A percentile compares a stretch with the other conserved stretches of the same genome.
Conservation (phyloP, 345 rosid genomes). For the Heritiera fomes region DNA sequence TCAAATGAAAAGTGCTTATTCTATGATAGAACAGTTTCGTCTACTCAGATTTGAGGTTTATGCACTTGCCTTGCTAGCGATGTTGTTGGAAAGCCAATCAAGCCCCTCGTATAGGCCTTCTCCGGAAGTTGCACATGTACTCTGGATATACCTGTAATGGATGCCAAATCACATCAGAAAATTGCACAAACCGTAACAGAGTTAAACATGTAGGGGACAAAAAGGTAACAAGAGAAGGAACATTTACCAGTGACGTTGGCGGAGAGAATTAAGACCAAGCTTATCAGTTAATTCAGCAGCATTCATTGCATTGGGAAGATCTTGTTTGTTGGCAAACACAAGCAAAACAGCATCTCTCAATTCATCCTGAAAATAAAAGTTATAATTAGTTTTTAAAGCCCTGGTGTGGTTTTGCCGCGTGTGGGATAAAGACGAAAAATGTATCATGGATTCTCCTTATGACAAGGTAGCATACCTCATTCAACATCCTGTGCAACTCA, state of each 20-base stretch:
- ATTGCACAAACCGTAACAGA: not conserved
- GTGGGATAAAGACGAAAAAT: not conserved
- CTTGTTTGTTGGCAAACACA: slow-evolving; percentile 90
- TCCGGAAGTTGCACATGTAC: slow-evolving; percentile 74
- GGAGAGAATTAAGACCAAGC: too few relatives aligned
- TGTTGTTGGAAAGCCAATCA: slow-evolving; percentile 80
- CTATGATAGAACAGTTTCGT: not conserved
- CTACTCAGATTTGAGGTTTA: not conserved
- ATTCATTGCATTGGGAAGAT: slow-evolving; percentile 94
- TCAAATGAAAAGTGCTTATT: not conserved
- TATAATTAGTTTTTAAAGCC: not conserved
- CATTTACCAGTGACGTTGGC: slow-evolving; percentile 66
- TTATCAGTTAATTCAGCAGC: slow-evolving; percentile 66
- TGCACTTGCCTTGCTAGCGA: slow-evolving; percentile 50
- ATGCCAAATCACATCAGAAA: slow-evolving; percentile 1
- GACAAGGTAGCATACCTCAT: slow-evolving; percentile 45
- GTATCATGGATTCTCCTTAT: not conserved
- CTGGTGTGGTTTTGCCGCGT: not conserved
- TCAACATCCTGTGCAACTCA: slow-evolving; percentile 77
- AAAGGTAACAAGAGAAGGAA: not conserved
- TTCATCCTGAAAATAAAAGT: slow-evolving; percentile 59
- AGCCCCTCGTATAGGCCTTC: slow-evolving; percentile 81
- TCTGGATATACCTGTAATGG: slow-evolving; percentile 72
- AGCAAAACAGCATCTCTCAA: slow-evolving; percentile 85
- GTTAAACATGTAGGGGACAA: not conserved